Base-by-base conservation (phyloP, 2,329 filamentous ascomycete species). In the Apiospora hydei region DNA sequence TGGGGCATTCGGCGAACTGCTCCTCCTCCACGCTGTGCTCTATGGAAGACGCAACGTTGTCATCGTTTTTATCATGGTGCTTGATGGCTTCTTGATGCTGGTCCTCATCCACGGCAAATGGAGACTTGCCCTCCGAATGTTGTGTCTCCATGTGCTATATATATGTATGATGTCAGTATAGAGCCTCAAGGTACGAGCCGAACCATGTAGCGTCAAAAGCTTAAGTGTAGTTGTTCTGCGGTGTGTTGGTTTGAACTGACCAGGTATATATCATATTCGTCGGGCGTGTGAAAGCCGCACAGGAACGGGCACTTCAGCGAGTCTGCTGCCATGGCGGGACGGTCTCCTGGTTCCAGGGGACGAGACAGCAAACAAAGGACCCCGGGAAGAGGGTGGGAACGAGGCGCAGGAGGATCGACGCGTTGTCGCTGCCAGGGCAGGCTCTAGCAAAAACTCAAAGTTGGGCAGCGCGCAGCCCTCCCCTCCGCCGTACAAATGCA, bases 1-100 rank as follows among this genome's bases (percentile, higher is more conserved):
- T 75, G 0, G 88, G 86, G 75, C 90, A 92, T 57, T 86, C 83
- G 30, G 85, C 82, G 76, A 89, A 90, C 21, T 82, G 72, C 10
- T 75, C 74, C 51, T 83, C 80, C 13, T 81, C 78, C 47, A 79
- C 76, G 66, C 70, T 74, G 66, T 74, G 73, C 30, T 71, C 75
- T 46, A 26, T 67, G 44, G 44, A 26, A 26, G 69, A 41, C 47
- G 57, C 69, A 44, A 10, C 41, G 6, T 18, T 8, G 21, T 10
- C 66, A 11, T 16, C 44, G 26, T 68, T n/a, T 10, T 30, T 34
- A 44, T 68, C 64, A 18, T 61, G 6, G 24, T 64, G 46, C 38
- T 26, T 44, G 46, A 44, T 26, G 34, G 46, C 46, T 21, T 57
- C 46, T 47, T 21, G 44, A 30, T 10, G 47, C 3, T 57, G 26